Base-by-base conservation (phyloP, 2,329 filamentous ascomycete species). In the Scytalidium lignicola region DNA sequence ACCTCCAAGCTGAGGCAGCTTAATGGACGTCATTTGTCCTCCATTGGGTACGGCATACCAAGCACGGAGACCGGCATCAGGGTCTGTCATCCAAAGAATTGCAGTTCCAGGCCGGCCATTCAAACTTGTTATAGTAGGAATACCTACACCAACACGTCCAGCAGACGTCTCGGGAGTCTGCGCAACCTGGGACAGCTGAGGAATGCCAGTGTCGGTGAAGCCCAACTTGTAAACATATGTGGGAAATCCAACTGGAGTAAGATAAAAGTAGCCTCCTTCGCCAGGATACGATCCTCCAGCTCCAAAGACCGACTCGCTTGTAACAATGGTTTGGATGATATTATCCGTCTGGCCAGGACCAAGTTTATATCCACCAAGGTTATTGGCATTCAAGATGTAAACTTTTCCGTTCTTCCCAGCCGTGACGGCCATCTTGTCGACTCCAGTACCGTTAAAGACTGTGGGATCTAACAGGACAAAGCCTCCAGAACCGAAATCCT, bases 231-330 rank as follows among this genome's bases (percentile, higher is more conserved):
- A 71, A 6, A 59, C 63, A 9, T 62, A 60, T 6, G 65, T 61
- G 40, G 63, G 57, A 44, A 61, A 63, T 1, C 60, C 58, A 22
- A 66, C 63, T 17, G 67, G 66, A 21, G 60, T 67, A 44, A 67
- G 58, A 42, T 72, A 73, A 51, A 73, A 66, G 43, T 67, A 73
- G 10, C 70, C 70, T 18, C 70, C 70, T 53, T 71, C 70, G 1
- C 65, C 53, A 1, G 70, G 70, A 49, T 72, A 72, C 10, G 67
- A 68, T 12, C 67, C 70, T 18, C 60, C 58, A 13, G 64, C 67
- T 20, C 66, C 67, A 47, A 67, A 70, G 8, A 70, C 58, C 1
- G 67, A 62, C 15, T 61, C 58, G 2, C 58, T 57, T 8, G 63
- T 63, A 28, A 59, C 55, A 21, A 68, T 64, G 2, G 63, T 67